Evolutionary conservation across 108 stramenopile species (phyloP).

Genomic region (Fragilariopsis cylindrus): DNA sequence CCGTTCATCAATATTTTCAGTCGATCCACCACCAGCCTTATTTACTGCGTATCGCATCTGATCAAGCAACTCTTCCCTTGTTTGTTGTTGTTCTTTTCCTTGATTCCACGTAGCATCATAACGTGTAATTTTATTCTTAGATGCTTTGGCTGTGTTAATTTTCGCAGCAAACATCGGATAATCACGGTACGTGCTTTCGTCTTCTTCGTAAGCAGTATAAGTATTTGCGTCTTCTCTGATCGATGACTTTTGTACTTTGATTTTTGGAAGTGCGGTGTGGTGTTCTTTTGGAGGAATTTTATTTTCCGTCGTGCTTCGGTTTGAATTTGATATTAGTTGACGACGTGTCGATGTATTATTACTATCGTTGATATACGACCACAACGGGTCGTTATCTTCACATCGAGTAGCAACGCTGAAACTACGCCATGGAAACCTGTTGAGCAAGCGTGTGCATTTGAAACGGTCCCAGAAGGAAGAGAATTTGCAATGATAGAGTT

Average conservation of each 20-base stretch:
- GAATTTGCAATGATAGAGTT: too few relatives aligned
- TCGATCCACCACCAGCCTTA: conserved; percentile 6
- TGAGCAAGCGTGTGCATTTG: too few relatives aligned
- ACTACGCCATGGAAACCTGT: neutral
- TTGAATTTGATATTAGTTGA: neutral
- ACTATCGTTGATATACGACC: neutral
- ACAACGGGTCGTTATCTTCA: neutral
- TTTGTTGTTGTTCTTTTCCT: neutral
- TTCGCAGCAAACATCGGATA: too few relatives aligned
- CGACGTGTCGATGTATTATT: neutral
- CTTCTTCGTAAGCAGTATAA: too few relatives aligned
- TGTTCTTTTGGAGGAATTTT: neutral
- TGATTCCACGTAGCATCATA: too few relatives aligned
- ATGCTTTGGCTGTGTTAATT: too few relatives aligned
- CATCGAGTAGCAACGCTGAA: conserved; percentile 7
- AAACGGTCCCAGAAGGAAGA: too few relatives aligned
- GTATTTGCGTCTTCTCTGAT: neutral
- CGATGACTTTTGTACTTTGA: neutral
- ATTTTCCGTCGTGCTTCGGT: neutral
- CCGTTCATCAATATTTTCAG: neutral
- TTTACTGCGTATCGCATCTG: conserved; percentile 4
- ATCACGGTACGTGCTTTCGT: too few relatives aligned
- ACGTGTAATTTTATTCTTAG: too few relatives aligned
- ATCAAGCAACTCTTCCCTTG: neutral
- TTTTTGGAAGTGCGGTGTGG: neutral